Conservation (phyloP, 345 rosid species). For the Gossypium mustelinum region DNA sequence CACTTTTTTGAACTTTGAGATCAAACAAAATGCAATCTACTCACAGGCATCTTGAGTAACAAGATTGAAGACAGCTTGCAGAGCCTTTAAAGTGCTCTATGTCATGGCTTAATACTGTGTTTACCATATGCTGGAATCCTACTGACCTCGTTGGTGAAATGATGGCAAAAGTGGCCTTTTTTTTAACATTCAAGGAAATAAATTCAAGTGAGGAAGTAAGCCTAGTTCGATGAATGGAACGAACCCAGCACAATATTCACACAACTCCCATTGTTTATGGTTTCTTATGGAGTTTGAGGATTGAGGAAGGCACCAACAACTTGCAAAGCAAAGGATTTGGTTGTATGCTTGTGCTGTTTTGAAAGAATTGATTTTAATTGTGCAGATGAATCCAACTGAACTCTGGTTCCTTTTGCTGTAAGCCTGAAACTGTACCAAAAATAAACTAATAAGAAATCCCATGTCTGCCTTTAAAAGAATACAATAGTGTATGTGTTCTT, state of each 20-base stretch:
- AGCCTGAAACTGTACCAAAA: not conserved
- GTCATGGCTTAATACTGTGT: not conserved
- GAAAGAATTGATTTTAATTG: too few relatives aligned
- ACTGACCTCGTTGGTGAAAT: not conserved
- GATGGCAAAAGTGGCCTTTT: not conserved
- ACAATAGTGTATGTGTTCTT: too few relatives aligned
- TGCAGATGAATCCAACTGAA: not conserved
- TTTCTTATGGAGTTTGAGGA: too few relatives aligned
- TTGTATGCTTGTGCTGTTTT: too few relatives aligned
- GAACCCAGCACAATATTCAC: too few relatives aligned
- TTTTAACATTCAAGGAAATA: not conserved
- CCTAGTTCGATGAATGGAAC: too few relatives aligned
- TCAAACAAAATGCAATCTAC: slow-evolving; percentile 2
- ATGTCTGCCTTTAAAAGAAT: too few relatives aligned
- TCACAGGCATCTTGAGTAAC: slow-evolving; percentile 18
- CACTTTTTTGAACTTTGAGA: slow-evolving; percentile 12
- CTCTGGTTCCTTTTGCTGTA: too few relatives aligned
- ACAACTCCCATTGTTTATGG: too few relatives aligned
- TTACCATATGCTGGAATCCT: not conserved
- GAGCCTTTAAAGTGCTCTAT: slow-evolving; percentile 20
- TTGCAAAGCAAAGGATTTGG: too few relatives aligned
- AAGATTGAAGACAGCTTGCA: slow-evolving; percentile 30
- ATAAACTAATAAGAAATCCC: too few relatives aligned
- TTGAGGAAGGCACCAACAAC: too few relatives aligned
- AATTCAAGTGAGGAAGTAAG: not conserved